Evolutionary conservation across 2,329 filamentous ascomycete species (phyloP).

Genomic region (Colletotrichum limetticola): DNA sequence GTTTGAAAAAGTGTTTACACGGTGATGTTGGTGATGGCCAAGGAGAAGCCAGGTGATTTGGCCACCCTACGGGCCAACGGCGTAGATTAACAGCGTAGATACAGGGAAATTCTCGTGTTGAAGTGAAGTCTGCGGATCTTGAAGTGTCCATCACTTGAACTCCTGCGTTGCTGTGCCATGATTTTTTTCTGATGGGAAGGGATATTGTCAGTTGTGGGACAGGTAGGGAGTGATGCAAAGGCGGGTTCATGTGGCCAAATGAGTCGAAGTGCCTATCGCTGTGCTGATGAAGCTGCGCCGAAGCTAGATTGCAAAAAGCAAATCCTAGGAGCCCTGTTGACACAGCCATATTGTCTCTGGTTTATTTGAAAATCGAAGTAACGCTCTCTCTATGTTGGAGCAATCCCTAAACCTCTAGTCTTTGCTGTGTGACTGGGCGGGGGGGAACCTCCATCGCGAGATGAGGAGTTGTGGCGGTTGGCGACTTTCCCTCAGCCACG

Average conservation of each 20-base stretch:
- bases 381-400: no score
- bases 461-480: no score
- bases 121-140: neutral
- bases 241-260: no score
- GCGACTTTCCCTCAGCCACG: no score
- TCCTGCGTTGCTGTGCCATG: neutral
- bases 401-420: no score
- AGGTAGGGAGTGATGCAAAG: neutral
- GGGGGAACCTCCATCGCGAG: no score
- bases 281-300: neutral
- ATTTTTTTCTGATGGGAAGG: neutral
- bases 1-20: slow-evolving; percentile 6
- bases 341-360: no score
- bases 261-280: neutral
- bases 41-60: neutral
- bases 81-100: no score
- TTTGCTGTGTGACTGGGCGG: no score
- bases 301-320: no score
- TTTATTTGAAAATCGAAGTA: no score
- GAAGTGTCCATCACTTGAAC: neutral
- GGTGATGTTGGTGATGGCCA: neutral
- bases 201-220: neutral
- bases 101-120: neutral
- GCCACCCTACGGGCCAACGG: neutral
- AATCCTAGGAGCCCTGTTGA: no score